These are phyloP conservation scores for Myxozyma lipomycoides DNA, from an alignment of 805 yeast genomes.

Conservation along the genomic window DNA sequence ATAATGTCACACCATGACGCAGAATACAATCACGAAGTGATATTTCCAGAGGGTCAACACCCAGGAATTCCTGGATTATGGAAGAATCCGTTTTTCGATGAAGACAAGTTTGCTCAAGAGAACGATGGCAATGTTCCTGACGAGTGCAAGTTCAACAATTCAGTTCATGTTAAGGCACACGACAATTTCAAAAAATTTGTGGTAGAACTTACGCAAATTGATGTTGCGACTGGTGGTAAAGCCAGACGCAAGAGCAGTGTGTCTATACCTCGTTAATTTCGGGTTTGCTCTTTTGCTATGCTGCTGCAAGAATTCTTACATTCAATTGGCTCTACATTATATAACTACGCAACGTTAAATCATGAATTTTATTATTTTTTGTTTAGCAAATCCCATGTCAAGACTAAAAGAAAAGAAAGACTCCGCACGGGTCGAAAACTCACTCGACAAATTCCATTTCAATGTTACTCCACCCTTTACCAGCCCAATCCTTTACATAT, in stretches of 20 bases:
- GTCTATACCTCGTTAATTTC: too few species aligned
- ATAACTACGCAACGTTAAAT: too few species aligned
- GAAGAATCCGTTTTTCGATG: slow-evolving; percentile 22
- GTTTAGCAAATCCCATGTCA: too few species aligned
- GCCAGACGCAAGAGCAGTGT: too few species aligned
- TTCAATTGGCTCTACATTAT: too few species aligned
- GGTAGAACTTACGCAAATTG: too few species aligned
- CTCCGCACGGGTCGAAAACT: too few species aligned
- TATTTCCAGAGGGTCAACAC: slow-evolving; percentile 19
- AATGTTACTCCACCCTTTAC: slow-evolving; percentile 20
- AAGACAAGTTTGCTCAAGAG: neutral
- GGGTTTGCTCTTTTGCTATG: too few species aligned
- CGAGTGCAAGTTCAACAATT: neutral
- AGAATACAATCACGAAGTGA: slow-evolving; percentile 9
- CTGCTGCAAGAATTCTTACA: too few species aligned
- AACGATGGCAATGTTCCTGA: neutral
- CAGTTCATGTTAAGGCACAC: neutral
- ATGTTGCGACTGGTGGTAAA: too few species aligned
- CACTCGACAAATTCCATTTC: slow-evolving; percentile 26
- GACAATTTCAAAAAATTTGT: neutral
- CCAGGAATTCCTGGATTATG: slow-evolving; percentile 27
- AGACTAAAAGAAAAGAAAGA: too few species aligned
- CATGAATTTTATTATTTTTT: too few species aligned
- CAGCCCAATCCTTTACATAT: slow-evolving; percentile 34
- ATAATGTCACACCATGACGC: slow-evolving; percentile 4